Conservation (phyloP, 257 asterid species). For the Primulina eburnea region DNA sequence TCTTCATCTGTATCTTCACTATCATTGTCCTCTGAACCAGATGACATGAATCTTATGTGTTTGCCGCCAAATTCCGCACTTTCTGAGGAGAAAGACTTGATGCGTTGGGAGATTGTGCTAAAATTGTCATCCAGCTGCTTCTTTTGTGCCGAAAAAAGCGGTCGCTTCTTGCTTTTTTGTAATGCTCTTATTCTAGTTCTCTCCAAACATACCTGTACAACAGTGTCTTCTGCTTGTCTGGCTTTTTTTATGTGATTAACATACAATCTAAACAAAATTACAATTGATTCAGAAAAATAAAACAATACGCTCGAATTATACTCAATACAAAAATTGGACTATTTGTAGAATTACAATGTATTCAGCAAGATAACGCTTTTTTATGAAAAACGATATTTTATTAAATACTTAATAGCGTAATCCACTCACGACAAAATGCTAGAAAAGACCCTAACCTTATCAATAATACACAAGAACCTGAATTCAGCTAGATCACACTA, state of each 20-base stretch:
- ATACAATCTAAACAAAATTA: constrained; percentile 48
- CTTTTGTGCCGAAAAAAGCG: constrained; percentile 51
- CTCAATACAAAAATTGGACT: constrained; percentile 10
- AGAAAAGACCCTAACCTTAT: too few species aligned
- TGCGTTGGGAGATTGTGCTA: constrained; percentile 52
- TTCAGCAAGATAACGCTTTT: too few species aligned
- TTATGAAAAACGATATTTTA: too few species aligned
- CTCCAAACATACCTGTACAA: constrained; percentile 42
- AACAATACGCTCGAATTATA: background rate
- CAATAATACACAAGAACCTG: too few species aligned
- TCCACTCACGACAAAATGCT: too few species aligned
- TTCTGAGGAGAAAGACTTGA: constrained; percentile 54
- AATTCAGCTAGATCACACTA: too few species aligned
- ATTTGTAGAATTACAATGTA: background rate
- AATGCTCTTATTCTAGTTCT: constrained; percentile 37
- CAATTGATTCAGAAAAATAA: constrained; percentile 21
- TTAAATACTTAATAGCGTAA: too few species aligned
- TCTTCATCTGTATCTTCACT: constrained; percentile 38
- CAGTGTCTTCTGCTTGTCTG: constrained; percentile 42
- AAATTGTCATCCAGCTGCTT: constrained; percentile 69
- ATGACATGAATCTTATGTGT: constrained; percentile 57
- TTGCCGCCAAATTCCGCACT: constrained; percentile 52
- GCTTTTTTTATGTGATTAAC: constrained; percentile 45
- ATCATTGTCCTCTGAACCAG: constrained; percentile 71
- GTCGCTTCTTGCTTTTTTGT: constrained; percentile 45